A percentile compares a stretch with the other conserved stretches of the same genome.
Evolutionary conservation across 108 stramenopile genomes (phyloP).

Genomic region (Cyclostephanos tholiformis): DNA sequence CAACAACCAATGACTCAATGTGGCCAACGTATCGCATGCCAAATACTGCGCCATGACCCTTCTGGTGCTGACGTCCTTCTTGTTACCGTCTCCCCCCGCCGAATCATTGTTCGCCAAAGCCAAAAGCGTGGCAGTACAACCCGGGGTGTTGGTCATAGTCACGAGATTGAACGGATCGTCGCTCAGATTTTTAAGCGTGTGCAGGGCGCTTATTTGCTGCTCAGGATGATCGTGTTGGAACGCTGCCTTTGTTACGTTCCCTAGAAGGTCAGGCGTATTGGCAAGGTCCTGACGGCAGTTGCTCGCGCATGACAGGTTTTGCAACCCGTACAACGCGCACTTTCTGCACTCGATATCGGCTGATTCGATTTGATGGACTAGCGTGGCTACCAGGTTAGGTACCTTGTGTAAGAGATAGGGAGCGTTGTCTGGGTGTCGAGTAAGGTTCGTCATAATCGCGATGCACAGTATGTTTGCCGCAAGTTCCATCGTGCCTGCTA

Average conservation of each 20-base stretch:
- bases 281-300: constrained; percentile 48
- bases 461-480: constrained; percentile 49
- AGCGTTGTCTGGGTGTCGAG: constrained; percentile 44
- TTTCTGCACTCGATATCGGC: constrained; percentile 38
- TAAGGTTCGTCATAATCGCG: constrained; percentile 48
- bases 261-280: constrained; percentile 30
- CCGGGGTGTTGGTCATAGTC: constrained; percentile 50
- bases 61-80: neutral
- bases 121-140: constrained; percentile 44
- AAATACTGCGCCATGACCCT: constrained; percentile 48
- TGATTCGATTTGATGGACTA: constrained; percentile 9
- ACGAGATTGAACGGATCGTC: constrained; percentile 51
- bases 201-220: constrained; percentile 40
- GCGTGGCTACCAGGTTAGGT: constrained; percentile 21
- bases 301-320: constrained; percentile 43
- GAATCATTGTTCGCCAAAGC: constrained; percentile 38
- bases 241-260: constrained; percentile 28
- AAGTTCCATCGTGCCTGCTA: constrained; percentile 42
- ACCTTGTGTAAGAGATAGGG: constrained; percentile 35
- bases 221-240: constrained; percentile 39
- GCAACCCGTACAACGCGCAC: constrained; percentile 46
- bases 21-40: constrained; percentile 52
- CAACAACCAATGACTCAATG: constrained; percentile 52
- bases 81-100: neutral
- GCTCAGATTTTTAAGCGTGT: constrained; percentile 47